phyloP scores from a whole-genome alignment of 1,139 yeast genomes.

The Hyphopichia buzzinii region DNA sequence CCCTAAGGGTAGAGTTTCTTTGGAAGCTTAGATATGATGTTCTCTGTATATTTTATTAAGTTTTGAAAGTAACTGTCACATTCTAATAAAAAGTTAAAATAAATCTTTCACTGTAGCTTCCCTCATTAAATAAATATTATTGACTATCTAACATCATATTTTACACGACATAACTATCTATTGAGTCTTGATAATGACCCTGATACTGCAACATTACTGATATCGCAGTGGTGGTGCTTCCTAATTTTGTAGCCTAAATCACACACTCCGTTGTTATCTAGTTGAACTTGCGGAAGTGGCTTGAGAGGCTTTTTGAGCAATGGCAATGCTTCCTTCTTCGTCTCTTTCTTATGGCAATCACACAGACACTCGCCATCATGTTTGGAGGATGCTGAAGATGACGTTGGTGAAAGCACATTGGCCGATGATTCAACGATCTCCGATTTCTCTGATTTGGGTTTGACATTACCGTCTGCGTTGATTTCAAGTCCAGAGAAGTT shows the following conservation, averaged over 20 bases:
- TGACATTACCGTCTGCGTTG: background rate
- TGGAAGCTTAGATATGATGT: conserved; percentile 79
- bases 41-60: conserved; percentile 3
- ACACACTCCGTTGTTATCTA: conserved; percentile 37
- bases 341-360: background rate
- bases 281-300: conserved; percentile 15
- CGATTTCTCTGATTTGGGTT: background rate
- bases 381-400: background rate
- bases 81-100: background rate
- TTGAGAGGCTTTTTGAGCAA: conserved; percentile 3
- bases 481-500: conserved; percentile 1
- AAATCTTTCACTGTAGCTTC: background rate
- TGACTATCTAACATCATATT: background rate
- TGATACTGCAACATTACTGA: conserved; percentile 32
- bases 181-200: conserved; percentile 19
- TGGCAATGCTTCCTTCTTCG: background rate
- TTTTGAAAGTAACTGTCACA: background rate
- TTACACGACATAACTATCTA: conserved; percentile 5
- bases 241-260: conserved; percentile 45
- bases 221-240: conserved; percentile 45
- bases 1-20: conserved; percentile 98
- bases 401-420: background rate
- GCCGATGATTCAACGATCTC: background rate
- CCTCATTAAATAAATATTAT: background rate
- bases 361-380: background rate